These are phyloP conservation scores for Colletotrichum trifolii DNA, from an alignment of 2,329 filamentous ascomycete genomes.

Conservation along the genomic window DNA sequence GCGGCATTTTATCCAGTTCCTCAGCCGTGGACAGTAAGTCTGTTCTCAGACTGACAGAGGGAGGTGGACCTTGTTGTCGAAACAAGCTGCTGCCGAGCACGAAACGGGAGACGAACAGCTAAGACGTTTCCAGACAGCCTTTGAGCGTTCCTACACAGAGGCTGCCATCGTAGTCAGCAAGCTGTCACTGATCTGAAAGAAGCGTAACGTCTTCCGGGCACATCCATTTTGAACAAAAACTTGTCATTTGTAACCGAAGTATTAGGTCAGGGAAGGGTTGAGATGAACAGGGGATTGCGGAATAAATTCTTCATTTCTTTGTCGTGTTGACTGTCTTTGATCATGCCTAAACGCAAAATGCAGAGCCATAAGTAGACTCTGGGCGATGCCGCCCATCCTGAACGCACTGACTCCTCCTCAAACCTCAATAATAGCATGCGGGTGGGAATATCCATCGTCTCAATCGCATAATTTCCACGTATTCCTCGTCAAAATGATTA, in stretches of 20 bases:
- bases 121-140: too few species aligned
- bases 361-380: constrained; percentile 27
- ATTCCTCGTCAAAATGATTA: constrained; percentile 37
- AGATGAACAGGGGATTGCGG: neutral
- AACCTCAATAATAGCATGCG: constrained; percentile 34
- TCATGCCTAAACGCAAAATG: constrained; percentile 34
- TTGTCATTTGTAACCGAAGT: neutral
- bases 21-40: too few species aligned
- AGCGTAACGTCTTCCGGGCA: too few species aligned
- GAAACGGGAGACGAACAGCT: too few species aligned
- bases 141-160: too few species aligned
- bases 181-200: too few species aligned
- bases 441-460: constrained; percentile 37
- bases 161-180: too few species aligned
- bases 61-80: neutral
- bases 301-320: constrained; percentile 35
- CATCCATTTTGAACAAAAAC: too few species aligned
- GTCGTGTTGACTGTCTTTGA: constrained; percentile 30
- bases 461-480: constrained; percentile 33
- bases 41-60: neutral
- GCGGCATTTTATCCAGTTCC: neutral
- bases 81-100: too few species aligned
- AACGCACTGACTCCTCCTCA: constrained; percentile 33
- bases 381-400: constrained; percentile 20
- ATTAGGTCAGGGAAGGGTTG: neutral